Base-by-base conservation (phyloP, 805 yeast species). In the Teunomyces barrocoloradensis region DNA sequence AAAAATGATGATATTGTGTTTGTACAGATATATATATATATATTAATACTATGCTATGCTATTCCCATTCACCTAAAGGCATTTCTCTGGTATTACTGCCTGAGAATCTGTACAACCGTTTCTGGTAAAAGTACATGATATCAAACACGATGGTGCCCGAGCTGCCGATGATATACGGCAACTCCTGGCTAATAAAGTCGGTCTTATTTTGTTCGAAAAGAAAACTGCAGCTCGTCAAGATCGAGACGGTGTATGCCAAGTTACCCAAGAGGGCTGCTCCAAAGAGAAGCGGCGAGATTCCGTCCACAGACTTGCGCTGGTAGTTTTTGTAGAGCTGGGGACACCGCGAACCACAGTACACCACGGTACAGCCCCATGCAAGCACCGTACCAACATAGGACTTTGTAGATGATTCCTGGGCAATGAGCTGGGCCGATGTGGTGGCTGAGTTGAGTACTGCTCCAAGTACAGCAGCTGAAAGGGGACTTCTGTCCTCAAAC, bases 131-230 rank as follows among this genome's bases (percentile, higher is more conserved):
- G 60, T 84, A 85, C 3, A 80, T 67, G 33, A 82, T 50, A 62
- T 91, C 97, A 64, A 91, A 89, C 2, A 82, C 54, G 15, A 90
- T 77, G 0, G 97, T 90, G 6, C 97, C 97, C 0, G 89, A 78
- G 54, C 94, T 84, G 0, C 97, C 97, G 17, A 90, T 56, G 29
- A 92, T 75, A 60, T 85, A 91, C 0, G 97, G 96, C 45, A 89
- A 63, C 58, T 90, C 96, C 43, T 80, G 82, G 52, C 69, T 51
- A 28, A 89, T 65, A 59, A 87, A 91, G 6, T 53, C 54, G 23
- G 48, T 5, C 54, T 68, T 71, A 35, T 72, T 66, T 1, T 64
- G 66, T 4, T 56, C 60, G 37, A 46, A 53, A 4, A 63, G 44
- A 41, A 81, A 82, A 11, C 73, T 73, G 66, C 87, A 77, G 42